Evolutionary conservation across 2,329 filamentous ascomycete species (phyloP).

Genomic region (Hirsutella rhossiliensis): DNA sequence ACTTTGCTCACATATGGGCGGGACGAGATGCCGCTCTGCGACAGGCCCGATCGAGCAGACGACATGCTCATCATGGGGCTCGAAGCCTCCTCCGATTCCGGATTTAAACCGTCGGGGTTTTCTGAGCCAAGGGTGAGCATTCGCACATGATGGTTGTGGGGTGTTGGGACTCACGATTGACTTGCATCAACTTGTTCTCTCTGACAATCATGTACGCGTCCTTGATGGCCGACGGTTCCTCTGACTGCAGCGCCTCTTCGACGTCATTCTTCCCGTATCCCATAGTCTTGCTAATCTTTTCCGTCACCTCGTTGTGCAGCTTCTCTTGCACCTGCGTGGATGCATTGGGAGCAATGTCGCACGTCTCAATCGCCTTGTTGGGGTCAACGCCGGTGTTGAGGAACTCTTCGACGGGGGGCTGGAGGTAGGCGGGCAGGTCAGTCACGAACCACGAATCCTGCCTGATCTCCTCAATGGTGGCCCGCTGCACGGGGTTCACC

Average conservation of each 20-base stretch:
- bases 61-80: conserved; percentile 43
- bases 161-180: conserved; percentile 60
- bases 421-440: conserved; percentile 75
- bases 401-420: conserved; percentile 82
- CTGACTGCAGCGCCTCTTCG: conserved; percentile 79
- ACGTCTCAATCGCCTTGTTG: conserved; percentile 78
- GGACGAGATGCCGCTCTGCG: conserved; percentile 33
- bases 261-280: conserved; percentile 93
- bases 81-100: conserved; percentile 24
- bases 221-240: conserved; percentile 96
- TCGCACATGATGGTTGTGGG: conserved; percentile 7
- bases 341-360: conserved; percentile 68
- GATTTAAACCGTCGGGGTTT: conserved; percentile 19
- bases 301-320: conserved; percentile 82
- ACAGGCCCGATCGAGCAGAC: conserved; percentile 40
- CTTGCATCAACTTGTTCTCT: conserved; percentile 95
- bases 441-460: conserved; percentile 89
- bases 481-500: conserved; percentile 87
- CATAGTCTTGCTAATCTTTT: conserved; percentile 96
- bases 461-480: conserved; percentile 87
- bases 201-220: conserved; percentile 97
- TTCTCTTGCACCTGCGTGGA: conserved; percentile 73
- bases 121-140: conserved; percentile 18
- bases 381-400: conserved; percentile 89
- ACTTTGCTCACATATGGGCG: conserved; percentile 69